phyloP scores from a whole-genome alignment of 2,329 filamentous ascomycete genomes.

The Scedosporium apiospermum region DNA sequence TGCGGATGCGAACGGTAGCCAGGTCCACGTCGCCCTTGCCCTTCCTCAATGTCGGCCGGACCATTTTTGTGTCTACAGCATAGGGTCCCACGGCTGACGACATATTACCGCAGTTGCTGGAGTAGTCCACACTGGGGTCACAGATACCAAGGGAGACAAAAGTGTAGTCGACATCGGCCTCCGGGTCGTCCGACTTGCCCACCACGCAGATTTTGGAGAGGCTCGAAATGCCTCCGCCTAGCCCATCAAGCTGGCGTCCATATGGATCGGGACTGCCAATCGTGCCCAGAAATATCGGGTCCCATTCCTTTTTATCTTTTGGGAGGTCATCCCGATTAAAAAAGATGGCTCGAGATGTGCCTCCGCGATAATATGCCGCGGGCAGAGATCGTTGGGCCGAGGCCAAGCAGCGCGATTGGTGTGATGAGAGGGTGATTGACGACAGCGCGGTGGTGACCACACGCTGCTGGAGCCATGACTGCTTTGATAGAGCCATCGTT shows the following conservation, averaged over 20 bases:
- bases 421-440: not conserved
- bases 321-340: slow-evolving; percentile 27
- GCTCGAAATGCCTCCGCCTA: slow-evolving; percentile 60
- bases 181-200: slow-evolving; percentile 31
- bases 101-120: slow-evolving; percentile 72
- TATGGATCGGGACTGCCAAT: slow-evolving; percentile 59
- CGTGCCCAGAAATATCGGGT: slow-evolving; percentile 43
- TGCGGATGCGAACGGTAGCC: slow-evolving; percentile 50
- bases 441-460: not conserved
- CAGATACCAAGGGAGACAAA: slow-evolving; percentile 61
- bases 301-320: slow-evolving; percentile 21
- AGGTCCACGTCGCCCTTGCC: slow-evolving; percentile 13
- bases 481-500: no score
- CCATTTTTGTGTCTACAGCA: slow-evolving; percentile 45
- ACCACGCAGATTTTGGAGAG: slow-evolving; percentile 65
- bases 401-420: not conserved
- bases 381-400: slow-evolving; percentile 2
- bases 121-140: slow-evolving; percentile 50
- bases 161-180: slow-evolving; percentile 58
- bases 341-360: slow-evolving; percentile 60
- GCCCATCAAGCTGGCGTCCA: slow-evolving; percentile 61
- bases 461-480: no score
- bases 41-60: slow-evolving; percentile 14
- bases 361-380: slow-evolving; percentile 36
- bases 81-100: slow-evolving; percentile 56